These are phyloP conservation scores for Sphagnum fallax DNA, from an alignment of 228 moss, liverwort and hornwort genomes.

Conservation along the genomic window DNA sequence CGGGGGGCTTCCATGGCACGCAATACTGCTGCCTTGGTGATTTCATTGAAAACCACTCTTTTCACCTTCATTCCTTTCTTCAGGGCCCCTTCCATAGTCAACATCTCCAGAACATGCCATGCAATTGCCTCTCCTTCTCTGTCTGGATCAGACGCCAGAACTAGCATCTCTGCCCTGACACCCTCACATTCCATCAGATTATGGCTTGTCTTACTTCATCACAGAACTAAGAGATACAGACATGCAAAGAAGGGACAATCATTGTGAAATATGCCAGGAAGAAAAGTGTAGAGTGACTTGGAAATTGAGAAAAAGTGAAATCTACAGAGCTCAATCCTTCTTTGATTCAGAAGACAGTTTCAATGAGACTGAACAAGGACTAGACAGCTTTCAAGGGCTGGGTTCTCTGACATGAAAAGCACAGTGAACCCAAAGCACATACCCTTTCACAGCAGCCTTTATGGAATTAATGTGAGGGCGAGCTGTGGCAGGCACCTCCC, in stretches of 20 bases:
- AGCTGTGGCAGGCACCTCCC: constrained; percentile 90
- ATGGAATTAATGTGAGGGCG: constrained; percentile 83
- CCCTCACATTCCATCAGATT: background rate
- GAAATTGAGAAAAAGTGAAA: no score
- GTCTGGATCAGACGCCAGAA: constrained; percentile 93
- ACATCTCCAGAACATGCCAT: constrained; percentile 95
- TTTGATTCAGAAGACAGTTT: no score
- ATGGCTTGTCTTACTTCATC: no score
- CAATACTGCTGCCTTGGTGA: constrained; percentile 71
- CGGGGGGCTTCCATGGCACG: constrained; percentile 66
- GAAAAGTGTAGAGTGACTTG: no score
- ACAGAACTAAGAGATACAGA: no score
- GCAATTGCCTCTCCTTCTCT: constrained; percentile 98
- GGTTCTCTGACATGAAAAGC: background rate
- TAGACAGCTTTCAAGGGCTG: no score
- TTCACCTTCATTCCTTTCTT: constrained; percentile 45
- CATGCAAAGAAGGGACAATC: no score
- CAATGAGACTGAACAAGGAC: no score
- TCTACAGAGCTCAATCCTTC: no score
- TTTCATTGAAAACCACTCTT: constrained; percentile 79
- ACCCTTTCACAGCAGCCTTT: constrained; percentile 91
- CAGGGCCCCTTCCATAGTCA: constrained; percentile 69
- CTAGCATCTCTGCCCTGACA: constrained; percentile 62
- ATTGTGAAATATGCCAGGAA: no score
- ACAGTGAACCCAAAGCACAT: background rate